Evolutionary conservation across 176 grass and related monocot genomes (phyloP), one percentile per base, ranked within the genome.

Genomic region (Carex littledalei): DNA sequence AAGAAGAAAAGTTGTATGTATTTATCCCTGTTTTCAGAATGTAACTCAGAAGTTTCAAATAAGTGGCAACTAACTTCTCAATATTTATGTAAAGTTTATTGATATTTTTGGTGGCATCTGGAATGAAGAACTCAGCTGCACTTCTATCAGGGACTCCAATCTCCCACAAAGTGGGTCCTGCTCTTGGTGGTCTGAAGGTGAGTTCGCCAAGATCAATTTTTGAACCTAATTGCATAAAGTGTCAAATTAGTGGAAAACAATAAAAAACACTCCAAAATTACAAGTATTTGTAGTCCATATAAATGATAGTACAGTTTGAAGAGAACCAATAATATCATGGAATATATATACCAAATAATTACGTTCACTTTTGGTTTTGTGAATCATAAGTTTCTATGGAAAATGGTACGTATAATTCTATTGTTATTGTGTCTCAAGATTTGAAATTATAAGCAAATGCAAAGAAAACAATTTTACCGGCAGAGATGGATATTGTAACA

Each of bases 141-240:
- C 85, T 92, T 49, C 94, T 77, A 47, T 97, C 90, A 1, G 94
- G 92, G 1, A 94, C 70, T 1, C 94, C 94, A 13, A 97, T 94
- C 85, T 94, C 92, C 92, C 94, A 94, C 0, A 94, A 37, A 6
- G 92, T 98, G 0, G 88, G 92, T 5, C 89, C 92, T 68, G 81
- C 85, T 50, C 92, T 94, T n/a, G 92, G 90, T 3, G 94, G 89
- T 81, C 75, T 52, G 72, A 92, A 97, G 16, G 92, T 80, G 16
- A 94, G 86, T 1, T 85, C 87, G 0, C 87, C 92, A 1, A 97
- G 47, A 63, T 81, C n/a, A 16, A 94, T 26, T 3, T 77, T 81
- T 18, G 1, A 49, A 59, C 86, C 89, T 91, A 71, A 13, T 87
- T 17, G 4, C 21, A 45, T 32, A n/a, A 37, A 60, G 9, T 17